A percentile compares a stretch with the other conserved stretches of the same genome.
Conservation (phyloP, 202 grass and related monocot species). For the Carex arenaria region DNA sequence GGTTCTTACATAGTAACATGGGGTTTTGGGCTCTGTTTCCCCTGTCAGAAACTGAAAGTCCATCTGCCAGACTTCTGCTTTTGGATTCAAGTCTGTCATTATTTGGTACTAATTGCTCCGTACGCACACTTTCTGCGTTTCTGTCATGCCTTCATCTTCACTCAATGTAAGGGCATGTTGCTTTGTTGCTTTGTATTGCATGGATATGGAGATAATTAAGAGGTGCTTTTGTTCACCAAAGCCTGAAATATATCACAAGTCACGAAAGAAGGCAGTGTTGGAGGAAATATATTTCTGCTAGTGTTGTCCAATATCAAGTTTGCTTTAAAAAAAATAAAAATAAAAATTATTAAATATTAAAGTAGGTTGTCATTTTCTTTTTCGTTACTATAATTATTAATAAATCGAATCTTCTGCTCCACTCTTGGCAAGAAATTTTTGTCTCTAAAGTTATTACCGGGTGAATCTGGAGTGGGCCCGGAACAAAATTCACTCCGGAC, state of each 20-base stretch:
- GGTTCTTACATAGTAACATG: conserved; percentile 27
- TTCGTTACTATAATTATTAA: not conserved
- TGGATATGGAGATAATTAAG: not conserved
- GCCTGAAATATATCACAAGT: not conserved
- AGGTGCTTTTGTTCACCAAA: not conserved
- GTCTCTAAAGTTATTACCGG: too few relatives aligned
- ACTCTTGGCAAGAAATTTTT: too few relatives aligned
- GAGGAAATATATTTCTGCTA: not conserved
- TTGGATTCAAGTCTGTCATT: conserved; percentile 13
- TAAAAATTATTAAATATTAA: not conserved
- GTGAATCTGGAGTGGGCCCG: too few relatives aligned
- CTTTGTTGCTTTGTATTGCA: not conserved
- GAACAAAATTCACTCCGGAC: too few relatives aligned
- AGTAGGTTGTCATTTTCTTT: not conserved
- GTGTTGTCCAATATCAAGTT: not conserved
- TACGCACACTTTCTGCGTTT: conserved; percentile 9
- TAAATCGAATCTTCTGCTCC: too few relatives aligned
- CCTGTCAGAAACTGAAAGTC: conserved; percentile 22
- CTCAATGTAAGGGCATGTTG: conserved; percentile 9
- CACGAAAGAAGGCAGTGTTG: not conserved
- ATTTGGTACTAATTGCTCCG: conserved; percentile 14
- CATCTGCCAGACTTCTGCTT: conserved; percentile 6
- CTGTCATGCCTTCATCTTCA: conserved; percentile 14
- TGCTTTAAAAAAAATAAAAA: not conserved
- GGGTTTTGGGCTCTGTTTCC: conserved; percentile 25